Evolutionary conservation across 164 flowering plant genomes (phyloP), one percentile per base, ranked within the genome.

Genomic region (Chloranthus sessilifolius): DNA sequence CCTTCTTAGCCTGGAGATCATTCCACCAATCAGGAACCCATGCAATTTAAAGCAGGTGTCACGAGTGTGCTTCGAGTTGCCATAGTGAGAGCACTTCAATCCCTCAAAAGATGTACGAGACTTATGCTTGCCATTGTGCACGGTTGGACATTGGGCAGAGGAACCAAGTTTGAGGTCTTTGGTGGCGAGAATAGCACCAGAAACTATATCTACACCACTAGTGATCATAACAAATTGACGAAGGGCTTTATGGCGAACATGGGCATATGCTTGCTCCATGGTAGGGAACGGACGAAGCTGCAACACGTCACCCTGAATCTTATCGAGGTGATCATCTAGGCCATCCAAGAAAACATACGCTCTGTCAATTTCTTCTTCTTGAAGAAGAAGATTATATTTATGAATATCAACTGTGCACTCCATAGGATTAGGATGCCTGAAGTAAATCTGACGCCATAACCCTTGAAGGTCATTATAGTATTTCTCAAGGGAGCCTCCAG

Each of bases 21-120:
- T 40, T 25, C 37, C 56, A 52, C 56, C 36, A 52, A 24, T 52
- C 37, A 5, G 1, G 56, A 52, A 52, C 14, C 47, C 37, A 11
- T 40, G 34, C 16, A 39, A 25, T 22, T 39, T 52, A 37, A 52
- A 52, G 20, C 38, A 52, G 3, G 34, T 52, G 46, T 52, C 56
- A 19, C 46, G 20, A 20, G 35, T 52, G 11, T 52, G 46, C 19
- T 38, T 27, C 0, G 36, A 2, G 16, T 31, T 25, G 1, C 50
- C 50, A 55, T 3, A 55, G 23, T 55, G 50, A 43, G 59, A 33
- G 3, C 59, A 43, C 14, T 44, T 55, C 14, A 31, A 12, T 3
- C 59, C 50, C 34, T 44, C 34, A 24, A 17, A 31, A 3, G 31
- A 1, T 14, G 3, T 20, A 24, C 16, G 28, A 7, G 59, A 23